Conservation (phyloP, 164 flowering plant species). For the Amborella trichopoda region DNA sequence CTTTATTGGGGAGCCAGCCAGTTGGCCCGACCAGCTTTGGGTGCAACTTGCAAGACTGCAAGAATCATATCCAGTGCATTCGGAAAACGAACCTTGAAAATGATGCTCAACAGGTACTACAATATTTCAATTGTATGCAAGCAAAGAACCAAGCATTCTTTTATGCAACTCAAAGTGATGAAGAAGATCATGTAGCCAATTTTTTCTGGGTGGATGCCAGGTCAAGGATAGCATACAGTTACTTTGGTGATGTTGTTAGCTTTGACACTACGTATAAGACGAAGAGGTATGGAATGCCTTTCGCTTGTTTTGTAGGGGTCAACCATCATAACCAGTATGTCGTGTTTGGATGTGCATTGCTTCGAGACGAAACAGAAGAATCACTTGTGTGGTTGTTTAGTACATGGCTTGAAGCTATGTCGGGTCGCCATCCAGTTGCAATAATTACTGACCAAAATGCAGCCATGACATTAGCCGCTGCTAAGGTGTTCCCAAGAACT, state of each 20-base stretch:
- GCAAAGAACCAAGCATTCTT: conserved; percentile 47
- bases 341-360: conserved; percentile 76
- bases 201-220: conserved; percentile 78
- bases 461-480: conserved; percentile 54
- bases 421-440: conserved; percentile 51
- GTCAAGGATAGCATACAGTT: conserved; percentile 45
- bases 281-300: conserved; percentile 68
- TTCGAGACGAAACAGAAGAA: conserved; percentile 62
- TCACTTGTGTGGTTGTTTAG: conserved; percentile 73
- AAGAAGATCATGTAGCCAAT: conserved; percentile 42
- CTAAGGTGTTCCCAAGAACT: conserved; percentile 61
- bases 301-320: conserved; percentile 77
- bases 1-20: no score
- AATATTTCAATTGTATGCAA: background rate
- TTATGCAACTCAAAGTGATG: conserved; percentile 64
- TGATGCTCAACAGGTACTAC: background rate
- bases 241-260: conserved; percentile 79
- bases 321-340: conserved; percentile 83
- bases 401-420: conserved; percentile 73
- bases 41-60: no score
- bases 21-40: no score
- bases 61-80: no score
- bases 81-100: background rate
- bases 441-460: conserved; percentile 71
- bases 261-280: conserved; percentile 78